phyloP scores from a whole-genome alignment of 2,329 filamentous ascomycete genomes.

The Bisporella sp. region DNA sequence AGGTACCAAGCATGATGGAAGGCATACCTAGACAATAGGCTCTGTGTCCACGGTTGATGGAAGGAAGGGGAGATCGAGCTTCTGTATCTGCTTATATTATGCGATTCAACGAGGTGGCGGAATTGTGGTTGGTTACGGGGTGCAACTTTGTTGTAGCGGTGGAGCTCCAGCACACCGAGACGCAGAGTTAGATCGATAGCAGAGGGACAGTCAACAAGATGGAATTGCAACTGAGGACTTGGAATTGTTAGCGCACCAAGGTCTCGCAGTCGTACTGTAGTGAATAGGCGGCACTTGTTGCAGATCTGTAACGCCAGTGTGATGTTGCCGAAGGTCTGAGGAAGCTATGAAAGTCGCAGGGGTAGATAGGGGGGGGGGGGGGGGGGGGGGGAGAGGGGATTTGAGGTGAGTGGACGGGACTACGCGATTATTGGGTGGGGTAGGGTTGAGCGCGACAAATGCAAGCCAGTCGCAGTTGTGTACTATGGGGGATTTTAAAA shows the following conservation, averaged over 20 bases:
- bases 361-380: constrained; percentile 15
- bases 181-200: neutral
- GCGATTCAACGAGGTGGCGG: constrained; percentile 9
- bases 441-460: too few species aligned
- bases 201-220: neutral
- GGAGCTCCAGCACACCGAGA: neutral
- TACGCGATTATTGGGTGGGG: too few species aligned
- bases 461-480: too few species aligned
- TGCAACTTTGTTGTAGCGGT: constrained; percentile 4
- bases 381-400: neutral
- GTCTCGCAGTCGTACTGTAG: constrained; percentile 7
- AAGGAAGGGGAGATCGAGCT: neutral
- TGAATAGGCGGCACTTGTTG: constrained; percentile 30
- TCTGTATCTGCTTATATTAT: neutral
- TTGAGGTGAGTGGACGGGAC: too few species aligned
- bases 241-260: constrained; percentile 2
- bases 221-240: neutral
- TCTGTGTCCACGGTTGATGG: neutral
- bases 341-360: constrained; percentile 26
- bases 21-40: too few species aligned
- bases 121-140: constrained; percentile 7
- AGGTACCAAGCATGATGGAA: too few species aligned
- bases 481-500: too few species aligned
- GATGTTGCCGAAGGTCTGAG: neutral
- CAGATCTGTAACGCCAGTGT: constrained; percentile 29